These are phyloP conservation scores for Ustilago shanxiensis DNA, from an alignment of 1,284 basidiomycete species.

Conservation along the genomic window DNA sequence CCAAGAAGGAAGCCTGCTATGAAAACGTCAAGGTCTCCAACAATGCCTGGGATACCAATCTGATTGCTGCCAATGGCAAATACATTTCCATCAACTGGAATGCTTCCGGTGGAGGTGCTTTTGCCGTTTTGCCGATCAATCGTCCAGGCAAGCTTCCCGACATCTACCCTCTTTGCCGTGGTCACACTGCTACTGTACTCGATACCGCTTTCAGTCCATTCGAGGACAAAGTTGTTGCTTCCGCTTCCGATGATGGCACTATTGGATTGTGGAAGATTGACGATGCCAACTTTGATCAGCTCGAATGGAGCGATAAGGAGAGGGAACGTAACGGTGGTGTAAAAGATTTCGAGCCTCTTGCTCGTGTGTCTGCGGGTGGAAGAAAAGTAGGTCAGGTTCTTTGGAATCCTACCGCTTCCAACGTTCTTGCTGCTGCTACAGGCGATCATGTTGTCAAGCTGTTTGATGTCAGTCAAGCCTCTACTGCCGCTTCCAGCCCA, in stretches of 20 bases:
- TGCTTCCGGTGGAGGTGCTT: slow-evolving; percentile 91
- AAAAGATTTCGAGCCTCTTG: slow-evolving; percentile 82
- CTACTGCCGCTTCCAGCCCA: slow-evolving; percentile 66
- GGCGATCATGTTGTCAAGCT: slow-evolving; percentile 90
- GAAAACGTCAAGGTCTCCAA: slow-evolving; percentile 84
- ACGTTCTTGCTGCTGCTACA: slow-evolving; percentile 87
- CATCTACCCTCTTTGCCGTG: slow-evolving; percentile 89
- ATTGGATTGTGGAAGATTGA: slow-evolving; percentile 89
- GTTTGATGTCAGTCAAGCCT: slow-evolving; percentile 78
- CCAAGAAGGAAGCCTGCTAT: slow-evolving; percentile 72
- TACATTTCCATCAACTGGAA: slow-evolving; percentile 96
- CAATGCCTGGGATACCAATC: slow-evolving; percentile 91
- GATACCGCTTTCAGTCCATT: slow-evolving; percentile 98
- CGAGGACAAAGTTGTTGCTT: slow-evolving; percentile 89
- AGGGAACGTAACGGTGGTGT: slow-evolving; percentile 71
- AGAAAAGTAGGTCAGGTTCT: slow-evolving; percentile 92
- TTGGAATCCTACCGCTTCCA: slow-evolving; percentile 91
- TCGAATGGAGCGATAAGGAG: slow-evolving; percentile 65
- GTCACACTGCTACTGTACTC: slow-evolving; percentile 84
- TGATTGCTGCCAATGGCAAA: slow-evolving; percentile 79
- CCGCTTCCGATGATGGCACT: slow-evolving; percentile 92
- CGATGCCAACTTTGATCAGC: slow-evolving; percentile 75
- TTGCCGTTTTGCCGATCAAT: slow-evolving; percentile 84
- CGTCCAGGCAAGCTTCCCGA: slow-evolving; percentile 81
- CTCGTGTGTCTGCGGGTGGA: slow-evolving; percentile 72